Percentiles rank a stretch among this genome's conserved stretches.
These are phyloP conservation scores for Fusarium sororula DNA, from an alignment of 2,329 filamentous ascomycete genomes.

Conservation along the genomic window DNA sequence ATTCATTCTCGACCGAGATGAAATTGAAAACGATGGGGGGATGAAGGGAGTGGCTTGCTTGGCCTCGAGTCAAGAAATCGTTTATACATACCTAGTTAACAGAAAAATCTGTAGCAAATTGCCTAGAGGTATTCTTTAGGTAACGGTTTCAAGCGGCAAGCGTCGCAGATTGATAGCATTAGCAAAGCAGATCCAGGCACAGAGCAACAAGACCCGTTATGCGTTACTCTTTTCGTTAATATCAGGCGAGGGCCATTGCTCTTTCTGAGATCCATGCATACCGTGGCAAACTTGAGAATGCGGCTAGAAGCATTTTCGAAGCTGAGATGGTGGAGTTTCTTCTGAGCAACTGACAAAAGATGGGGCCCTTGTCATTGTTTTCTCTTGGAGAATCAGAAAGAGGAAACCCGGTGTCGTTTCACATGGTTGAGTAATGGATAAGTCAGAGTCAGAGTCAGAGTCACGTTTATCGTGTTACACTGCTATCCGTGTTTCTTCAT, in stretches of 20 bases:
- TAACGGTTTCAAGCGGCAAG: conserved; percentile 27
- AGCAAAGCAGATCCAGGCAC: conserved; percentile 27
- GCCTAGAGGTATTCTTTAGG: conserved; percentile 14
- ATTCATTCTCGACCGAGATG: conserved; percentile 21
- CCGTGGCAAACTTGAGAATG: conserved; percentile 32
- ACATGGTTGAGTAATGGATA: conserved; percentile 28
- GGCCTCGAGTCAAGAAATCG: not conserved
- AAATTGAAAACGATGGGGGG: not conserved
- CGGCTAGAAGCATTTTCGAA: conserved; percentile 37
- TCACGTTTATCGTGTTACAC: conserved; percentile 10
- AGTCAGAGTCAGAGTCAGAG: conserved; percentile 4
- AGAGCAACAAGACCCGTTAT: conserved; percentile 24
- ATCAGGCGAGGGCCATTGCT: conserved; percentile 26
- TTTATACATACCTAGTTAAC: not conserved
- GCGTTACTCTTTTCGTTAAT: conserved; percentile 21
- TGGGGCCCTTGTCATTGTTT: conserved; percentile 19
- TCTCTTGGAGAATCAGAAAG: conserved; percentile 19
- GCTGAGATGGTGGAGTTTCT: conserved; percentile 19
- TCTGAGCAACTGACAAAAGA: conserved; percentile 2
- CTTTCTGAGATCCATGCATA: conserved; percentile 29
- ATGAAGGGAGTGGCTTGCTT: not conserved
- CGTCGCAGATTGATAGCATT: conserved; percentile 31
- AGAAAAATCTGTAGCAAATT: not conserved
- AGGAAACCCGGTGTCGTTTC: conserved; percentile 27
- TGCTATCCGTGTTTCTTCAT: conserved; percentile 20